Conservation (phyloP, 2,329 filamentous ascomycete genomes). For the Fusarium floridanum region DNA sequence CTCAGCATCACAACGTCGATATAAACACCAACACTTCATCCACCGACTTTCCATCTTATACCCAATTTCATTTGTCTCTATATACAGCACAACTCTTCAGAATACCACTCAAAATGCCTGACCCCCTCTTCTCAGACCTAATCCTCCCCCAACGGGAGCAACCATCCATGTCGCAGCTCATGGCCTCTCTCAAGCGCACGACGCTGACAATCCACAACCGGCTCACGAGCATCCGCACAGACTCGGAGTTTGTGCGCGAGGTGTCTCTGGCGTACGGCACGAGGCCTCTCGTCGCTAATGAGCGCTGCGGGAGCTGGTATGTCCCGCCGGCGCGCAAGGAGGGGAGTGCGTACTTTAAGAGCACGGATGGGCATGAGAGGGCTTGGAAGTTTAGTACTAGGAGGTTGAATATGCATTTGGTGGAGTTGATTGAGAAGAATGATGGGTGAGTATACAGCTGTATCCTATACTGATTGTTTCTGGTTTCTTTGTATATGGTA, state of each 20-base stretch:
- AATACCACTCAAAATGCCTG: slow-evolving; percentile 30
- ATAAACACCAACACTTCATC: neutral
- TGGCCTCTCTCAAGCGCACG: slow-evolving; percentile 79
- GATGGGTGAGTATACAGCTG: slow-evolving; percentile 69
- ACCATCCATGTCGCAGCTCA: slow-evolving; percentile 78
- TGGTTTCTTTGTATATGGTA: neutral
- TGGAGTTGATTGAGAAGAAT: slow-evolving; percentile 74
- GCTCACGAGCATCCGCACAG: slow-evolving; percentile 80
- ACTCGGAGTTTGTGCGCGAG: slow-evolving; percentile 78
- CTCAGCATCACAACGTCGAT: slow-evolving; percentile 13
- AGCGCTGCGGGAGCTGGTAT: slow-evolving; percentile 97
- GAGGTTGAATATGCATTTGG: slow-evolving; percentile 85
- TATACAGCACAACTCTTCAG: neutral
- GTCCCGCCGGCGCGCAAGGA: slow-evolving; percentile 74
- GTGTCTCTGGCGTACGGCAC: slow-evolving; percentile 65
- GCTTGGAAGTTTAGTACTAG: slow-evolving; percentile 92
- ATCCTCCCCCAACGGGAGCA: slow-evolving; percentile 68
- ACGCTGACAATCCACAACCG: slow-evolving; percentile 86
- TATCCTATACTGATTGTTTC: neutral
- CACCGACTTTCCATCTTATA: neutral
- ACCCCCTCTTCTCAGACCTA: slow-evolving; percentile 56
- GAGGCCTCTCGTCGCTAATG: slow-evolving; percentile 88
- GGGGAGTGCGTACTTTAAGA: slow-evolving; percentile 94
- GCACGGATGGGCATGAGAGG: slow-evolving; percentile 92
- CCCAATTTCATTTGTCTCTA: no score